Conservation (phyloP, 1,284 basidiomycete genomes). For the Cronartium quercuum region DNA sequence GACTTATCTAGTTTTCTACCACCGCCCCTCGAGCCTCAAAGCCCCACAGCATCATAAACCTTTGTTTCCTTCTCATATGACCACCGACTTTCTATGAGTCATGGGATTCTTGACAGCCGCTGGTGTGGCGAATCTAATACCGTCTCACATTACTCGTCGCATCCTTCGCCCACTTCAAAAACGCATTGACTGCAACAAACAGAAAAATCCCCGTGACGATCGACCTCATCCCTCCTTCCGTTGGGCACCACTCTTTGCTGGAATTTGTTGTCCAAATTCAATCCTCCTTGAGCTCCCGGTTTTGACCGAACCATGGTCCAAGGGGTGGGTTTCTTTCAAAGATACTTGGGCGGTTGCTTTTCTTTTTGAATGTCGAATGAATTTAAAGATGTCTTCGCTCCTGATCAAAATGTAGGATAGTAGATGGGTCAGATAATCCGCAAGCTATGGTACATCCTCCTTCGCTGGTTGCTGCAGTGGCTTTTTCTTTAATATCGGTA, state of each 20-base stretch:
- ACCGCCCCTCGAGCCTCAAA: no score
- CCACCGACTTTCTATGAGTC: background rate
- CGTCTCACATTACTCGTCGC: background rate
- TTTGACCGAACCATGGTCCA: slow-evolving; percentile 16
- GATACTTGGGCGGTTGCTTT: background rate
- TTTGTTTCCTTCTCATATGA: no score
- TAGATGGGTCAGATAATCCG: background rate
- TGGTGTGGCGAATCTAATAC: background rate
- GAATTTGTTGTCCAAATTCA: slow-evolving; percentile 9
- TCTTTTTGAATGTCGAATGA: background rate
- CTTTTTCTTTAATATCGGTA: slow-evolving; percentile 13
- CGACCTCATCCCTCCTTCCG: background rate
- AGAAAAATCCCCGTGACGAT: background rate
- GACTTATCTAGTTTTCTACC: no score
- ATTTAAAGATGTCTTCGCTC: no score
- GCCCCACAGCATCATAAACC: no score
- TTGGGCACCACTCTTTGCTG: slow-evolving; percentile 15
- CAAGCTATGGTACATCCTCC: background rate
- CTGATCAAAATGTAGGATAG: background rate
- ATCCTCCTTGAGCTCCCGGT: slow-evolving; percentile 25
- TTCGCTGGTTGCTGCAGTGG: background rate
- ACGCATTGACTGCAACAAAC: background rate
- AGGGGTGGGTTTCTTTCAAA: background rate
- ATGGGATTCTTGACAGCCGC: background rate
- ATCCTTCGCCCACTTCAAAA: background rate